Conservation (phyloP, 345 rosid species). For the Jatropha curcas region DNA sequence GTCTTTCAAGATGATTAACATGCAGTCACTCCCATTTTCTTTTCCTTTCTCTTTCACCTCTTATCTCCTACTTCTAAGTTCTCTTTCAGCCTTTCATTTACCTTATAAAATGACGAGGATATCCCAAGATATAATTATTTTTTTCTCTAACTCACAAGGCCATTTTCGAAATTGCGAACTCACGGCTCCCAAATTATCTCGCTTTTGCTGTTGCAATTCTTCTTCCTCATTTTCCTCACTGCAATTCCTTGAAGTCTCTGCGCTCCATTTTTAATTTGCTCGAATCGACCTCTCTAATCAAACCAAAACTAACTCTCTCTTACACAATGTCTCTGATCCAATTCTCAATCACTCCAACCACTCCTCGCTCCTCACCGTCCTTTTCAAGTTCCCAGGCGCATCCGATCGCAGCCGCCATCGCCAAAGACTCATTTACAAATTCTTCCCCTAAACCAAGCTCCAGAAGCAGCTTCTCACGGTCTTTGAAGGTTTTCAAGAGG, state of each 20-base stretch:
- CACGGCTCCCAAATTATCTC: neutral
- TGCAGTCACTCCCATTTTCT: too few species aligned
- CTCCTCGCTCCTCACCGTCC: constrained; percentile 34
- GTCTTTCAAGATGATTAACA: constrained; percentile 10
- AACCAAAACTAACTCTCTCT: constrained; percentile 13
- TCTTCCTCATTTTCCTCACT: neutral
- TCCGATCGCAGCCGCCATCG: constrained; percentile 19
- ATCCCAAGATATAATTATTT: neutral
- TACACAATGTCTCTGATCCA: constrained; percentile 27
- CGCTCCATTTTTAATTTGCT: neutral
- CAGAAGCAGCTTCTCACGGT: constrained; percentile 1
- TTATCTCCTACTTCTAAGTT: too few species aligned
- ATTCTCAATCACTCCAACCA: constrained; percentile 13
- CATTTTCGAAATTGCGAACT: neutral
- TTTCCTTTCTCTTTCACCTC: too few species aligned
- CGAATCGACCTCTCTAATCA: too few species aligned
- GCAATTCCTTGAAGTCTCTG: neutral
- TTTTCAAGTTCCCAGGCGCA: constrained; percentile 10
- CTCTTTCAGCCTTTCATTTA: neutral
- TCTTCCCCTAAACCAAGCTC: neutral
- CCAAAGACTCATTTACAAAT: constrained; percentile 3
- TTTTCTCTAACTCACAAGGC: neutral
- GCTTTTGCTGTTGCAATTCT: neutral
- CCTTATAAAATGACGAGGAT: neutral
- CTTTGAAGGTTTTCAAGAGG: neutral